phyloP scores from a whole-genome alignment of 345 rosid species.

The Raphanus sativus region DNA sequence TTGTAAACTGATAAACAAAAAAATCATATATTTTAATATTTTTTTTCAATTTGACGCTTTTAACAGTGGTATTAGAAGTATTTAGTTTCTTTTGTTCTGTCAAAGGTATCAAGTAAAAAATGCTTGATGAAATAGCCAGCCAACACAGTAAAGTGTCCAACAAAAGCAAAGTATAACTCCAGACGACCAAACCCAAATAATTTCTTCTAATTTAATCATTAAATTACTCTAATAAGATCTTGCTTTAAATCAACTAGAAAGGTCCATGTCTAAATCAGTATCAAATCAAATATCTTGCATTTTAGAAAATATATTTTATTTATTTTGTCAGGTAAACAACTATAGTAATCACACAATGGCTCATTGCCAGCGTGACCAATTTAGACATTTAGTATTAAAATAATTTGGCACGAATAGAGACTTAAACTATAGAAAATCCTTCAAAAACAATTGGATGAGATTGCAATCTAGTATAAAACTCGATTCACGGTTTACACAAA shows the following conservation, averaged over 20 bases:
- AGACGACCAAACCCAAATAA: neutral
- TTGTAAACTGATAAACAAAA: neutral
- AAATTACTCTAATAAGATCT: conserved; percentile 26
- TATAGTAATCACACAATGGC: conserved; percentile 20
- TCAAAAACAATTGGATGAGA: neutral
- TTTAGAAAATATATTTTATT: conserved; percentile 7
- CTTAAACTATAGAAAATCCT: neutral
- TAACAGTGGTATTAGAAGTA: neutral
- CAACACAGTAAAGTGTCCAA: conserved; percentile 8
- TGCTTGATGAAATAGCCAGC: neutral
- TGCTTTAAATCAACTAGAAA: conserved; percentile 40
- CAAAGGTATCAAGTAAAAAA: conserved; percentile 23
- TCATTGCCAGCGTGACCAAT: conserved; percentile 31
- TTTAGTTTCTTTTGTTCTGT: neutral
- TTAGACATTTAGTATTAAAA: conserved; percentile 5
- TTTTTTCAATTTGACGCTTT: neutral
- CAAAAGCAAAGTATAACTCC: neutral
- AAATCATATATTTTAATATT: neutral
- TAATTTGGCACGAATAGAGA: conserved; percentile 25
- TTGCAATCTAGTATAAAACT: conserved; percentile 6
- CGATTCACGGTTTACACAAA: neutral
- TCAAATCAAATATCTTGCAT: conserved; percentile 22
- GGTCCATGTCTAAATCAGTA: conserved; percentile 35
- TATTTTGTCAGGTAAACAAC: conserved; percentile 16
- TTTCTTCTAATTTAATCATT: conserved; percentile 1